These are phyloP conservation scores for Pseudopyricularia cyperi DNA, from an alignment of 2,329 filamentous ascomycete genomes.

Conservation along the genomic window DNA sequence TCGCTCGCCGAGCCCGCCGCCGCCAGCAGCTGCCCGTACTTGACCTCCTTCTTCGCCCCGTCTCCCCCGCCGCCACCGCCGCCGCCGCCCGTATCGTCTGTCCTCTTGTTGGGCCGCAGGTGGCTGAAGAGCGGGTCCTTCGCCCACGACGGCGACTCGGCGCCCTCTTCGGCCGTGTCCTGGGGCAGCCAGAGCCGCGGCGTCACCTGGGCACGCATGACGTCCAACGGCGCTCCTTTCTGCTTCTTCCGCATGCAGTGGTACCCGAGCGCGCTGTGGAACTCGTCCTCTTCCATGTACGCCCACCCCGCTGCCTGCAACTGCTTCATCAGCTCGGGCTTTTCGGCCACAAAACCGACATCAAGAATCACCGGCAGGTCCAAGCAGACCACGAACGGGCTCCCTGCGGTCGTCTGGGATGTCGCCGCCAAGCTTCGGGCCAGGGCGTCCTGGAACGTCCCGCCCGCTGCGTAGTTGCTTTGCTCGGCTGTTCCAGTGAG, in stretches of 20 bases:
- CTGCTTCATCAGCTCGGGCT: constrained; percentile 1
- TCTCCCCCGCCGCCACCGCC: neutral
- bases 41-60: neutral
- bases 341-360: constrained; percentile 4
- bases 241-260: neutral
- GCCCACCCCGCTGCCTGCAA: constrained; percentile 4
- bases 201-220: neutral
- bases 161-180: constrained; percentile 1
- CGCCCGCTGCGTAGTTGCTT: constrained; percentile 24
- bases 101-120: neutral
- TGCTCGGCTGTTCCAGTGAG: constrained; percentile 22
- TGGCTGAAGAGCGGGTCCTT: constrained; percentile 2
- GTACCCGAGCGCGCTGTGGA: constrained; percentile 3
- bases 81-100: neutral
- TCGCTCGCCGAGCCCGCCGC: neutral
- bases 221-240: neutral
- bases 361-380: constrained; percentile 3
- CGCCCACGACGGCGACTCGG: constrained; percentile 1
- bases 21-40: neutral
- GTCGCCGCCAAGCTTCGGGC: neutral
- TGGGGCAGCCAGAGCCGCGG: constrained; percentile 3
- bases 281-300: constrained; percentile 6
- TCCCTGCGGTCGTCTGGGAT: neutral
- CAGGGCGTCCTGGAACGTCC: constrained; percentile 18
- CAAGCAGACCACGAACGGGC: neutral